Evolutionary conservation across 495 filamentous ascomycete species (phyloP), one percentile per base, ranked within the genome.

Genomic region (Xylaria venustula): DNA sequence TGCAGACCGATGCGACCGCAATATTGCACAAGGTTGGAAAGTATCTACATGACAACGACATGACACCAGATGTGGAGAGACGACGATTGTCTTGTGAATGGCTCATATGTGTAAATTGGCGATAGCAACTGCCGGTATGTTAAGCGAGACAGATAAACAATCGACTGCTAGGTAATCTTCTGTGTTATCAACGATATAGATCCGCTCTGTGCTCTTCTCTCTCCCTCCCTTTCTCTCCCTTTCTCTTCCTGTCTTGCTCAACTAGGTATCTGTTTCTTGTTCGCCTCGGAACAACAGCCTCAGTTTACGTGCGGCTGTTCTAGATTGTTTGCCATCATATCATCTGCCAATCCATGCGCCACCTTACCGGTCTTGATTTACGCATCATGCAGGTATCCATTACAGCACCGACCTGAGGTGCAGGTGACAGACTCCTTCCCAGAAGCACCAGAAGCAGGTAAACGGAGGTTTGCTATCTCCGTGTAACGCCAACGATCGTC

Each of bases 391-490:
- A 51, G 0, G 36, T 19, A 51, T 17, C 56, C 56, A 36, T 15
- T 3, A 22, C 32, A 0, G 32, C 25, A n/a, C n/a, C 41, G 2
- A 59, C n/a, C 12, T 51, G 30, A 20, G 23, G 46, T 11, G 19
- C 34, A 15, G 14, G 32, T n/a, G 11, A 36, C 47, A 45, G 25
- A 2, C 25, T n/a, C n/a, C n/a, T n/a, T n/a, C n/a, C n/a, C n/a
- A n/a, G n/a, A n/a, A n/a, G n/a, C n/a, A n/a, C n/a, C n/a, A n/a
- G n/a, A n/a, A n/a, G n/a, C 36, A 11, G 30, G 30, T 34, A 59
- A 51, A 51, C 47, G 46, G 51, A 58, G 47, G n/a, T 3, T 51
- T 52, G n/a, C 25, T 2, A 32, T 59, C 47, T 42, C 36, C 12
- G 46, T 51, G 47, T 19, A 14, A 36, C 22, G 23, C 47, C 19